Evolutionary conservation across 2,329 filamentous ascomycete species (phyloP), one percentile per base, ranked within the genome.

Genomic region (Alternaria infectoria): DNA sequence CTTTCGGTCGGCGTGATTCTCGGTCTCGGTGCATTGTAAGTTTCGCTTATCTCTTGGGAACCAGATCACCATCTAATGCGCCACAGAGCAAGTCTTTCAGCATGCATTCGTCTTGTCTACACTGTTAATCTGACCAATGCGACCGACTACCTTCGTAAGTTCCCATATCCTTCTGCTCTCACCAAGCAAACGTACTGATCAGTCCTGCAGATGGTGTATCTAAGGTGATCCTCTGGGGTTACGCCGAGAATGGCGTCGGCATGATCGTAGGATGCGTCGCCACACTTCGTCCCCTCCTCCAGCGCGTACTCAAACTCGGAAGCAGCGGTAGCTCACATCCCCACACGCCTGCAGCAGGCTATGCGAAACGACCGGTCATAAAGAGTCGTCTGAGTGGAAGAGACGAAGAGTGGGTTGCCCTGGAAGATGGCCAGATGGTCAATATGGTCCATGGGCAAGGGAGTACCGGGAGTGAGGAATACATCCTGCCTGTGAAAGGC

Each of bases 1-100:
- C 55, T 62, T 49, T 62, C 59, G 15, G 59, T 62, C 47, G 55
- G 59, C 50, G 55, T 62, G 10, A 62, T 62, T 62, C 59, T 59
- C 56, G 59, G 59, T 25, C 49, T 62, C 15, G 59, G 59, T 59
- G 59, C 59, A 49, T 54, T 62, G 59, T 62, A 59, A 54, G 59
- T 62, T 44, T 54, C 47, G 59, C 49, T 59, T 47, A 59, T 59
- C 11, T 54, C 25, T n/a, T 40, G 49, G 50, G 11, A 52, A 49
- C 43, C 40, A 21, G 55, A 62, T 62, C 43, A 30, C 47, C 26
- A 26, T 32, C 58, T 44, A 51, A 62, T 52, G 26, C 23, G 5
- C 25, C 6, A 23, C 49, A 62, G 59, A 32, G 59, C 59, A 17
- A 59, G 59, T 59, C 44, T 62, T 19, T 62, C 59, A 28, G 59